Conservation (phyloP, 345 rosid genomes). For the Eucalyptus erythrocorys region DNA sequence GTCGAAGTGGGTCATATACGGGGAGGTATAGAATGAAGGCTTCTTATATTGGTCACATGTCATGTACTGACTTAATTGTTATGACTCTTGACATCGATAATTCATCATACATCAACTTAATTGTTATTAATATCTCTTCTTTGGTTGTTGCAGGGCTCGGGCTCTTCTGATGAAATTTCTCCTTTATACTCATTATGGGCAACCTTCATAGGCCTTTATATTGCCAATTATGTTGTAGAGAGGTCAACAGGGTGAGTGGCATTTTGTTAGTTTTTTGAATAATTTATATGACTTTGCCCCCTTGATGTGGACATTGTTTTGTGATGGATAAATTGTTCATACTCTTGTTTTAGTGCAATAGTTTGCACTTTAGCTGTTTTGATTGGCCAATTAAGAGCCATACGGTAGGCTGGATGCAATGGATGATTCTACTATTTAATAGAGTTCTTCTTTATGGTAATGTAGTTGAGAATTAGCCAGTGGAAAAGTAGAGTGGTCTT, state of each 20-base stretch:
- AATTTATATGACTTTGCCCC: not conserved
- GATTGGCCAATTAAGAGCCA: not conserved
- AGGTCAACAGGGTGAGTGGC: slow-evolving; percentile 87
- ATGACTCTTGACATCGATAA: not conserved
- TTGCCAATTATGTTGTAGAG: slow-evolving; percentile 96
- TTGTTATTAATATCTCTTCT: not conserved
- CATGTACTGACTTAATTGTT: not conserved
- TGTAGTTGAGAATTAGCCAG: not conserved
- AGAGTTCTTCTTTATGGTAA: not conserved
- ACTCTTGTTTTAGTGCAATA: not conserved
- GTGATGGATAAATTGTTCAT: not conserved
- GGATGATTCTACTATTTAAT: not conserved
- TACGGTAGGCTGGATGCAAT: not conserved
- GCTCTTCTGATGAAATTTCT: slow-evolving; percentile 84
- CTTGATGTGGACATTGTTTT: not conserved
- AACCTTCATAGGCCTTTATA: slow-evolving; percentile 95
- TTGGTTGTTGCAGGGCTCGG: slow-evolving; percentile 51
- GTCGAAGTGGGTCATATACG: slow-evolving; percentile 97
- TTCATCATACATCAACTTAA: not conserved
- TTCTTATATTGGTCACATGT: not conserved
- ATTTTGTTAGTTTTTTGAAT: not conserved
- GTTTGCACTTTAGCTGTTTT: not conserved
- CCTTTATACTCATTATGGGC: slow-evolving; percentile 99
- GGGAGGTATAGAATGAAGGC: slow-evolving; percentile 50
- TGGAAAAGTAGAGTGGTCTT: not conserved